Percentiles rank a stretch among this genome's conserved stretches.
Evolutionary conservation across 2,329 filamentous ascomycete genomes (phyloP).

Genomic region (Clarireedia hainanense): DNA sequence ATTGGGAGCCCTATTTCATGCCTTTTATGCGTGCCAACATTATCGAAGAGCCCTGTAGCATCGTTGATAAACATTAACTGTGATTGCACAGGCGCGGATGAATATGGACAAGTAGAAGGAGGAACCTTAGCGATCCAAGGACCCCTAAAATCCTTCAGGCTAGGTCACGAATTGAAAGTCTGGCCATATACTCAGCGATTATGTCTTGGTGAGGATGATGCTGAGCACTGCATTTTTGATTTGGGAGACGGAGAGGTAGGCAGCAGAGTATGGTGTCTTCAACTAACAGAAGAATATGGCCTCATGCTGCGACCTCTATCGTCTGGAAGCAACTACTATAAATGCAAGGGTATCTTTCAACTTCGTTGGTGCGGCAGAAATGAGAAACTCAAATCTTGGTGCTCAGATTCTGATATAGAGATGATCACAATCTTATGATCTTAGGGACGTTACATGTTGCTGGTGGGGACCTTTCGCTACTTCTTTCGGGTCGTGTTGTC

Average conservation of each 20-base stretch:
- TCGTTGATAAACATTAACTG: too few relatives aligned
- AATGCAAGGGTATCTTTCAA: neutral
- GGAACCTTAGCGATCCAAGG: too few relatives aligned
- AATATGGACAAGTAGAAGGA: too few relatives aligned
- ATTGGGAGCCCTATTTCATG: too few relatives aligned
- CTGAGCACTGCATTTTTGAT: neutral
- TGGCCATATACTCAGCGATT: neutral
- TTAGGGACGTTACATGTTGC: too few relatives aligned
- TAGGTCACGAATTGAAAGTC: neutral
- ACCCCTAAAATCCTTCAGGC: too few relatives aligned
- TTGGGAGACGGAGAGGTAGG: neutral
- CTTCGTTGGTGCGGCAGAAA: neutral
- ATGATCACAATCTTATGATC: neutral
- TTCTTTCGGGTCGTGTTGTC: too few relatives aligned
- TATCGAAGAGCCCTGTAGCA: too few relatives aligned
- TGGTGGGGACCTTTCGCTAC: too few relatives aligned
- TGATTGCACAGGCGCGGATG: too few relatives aligned
- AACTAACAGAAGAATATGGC: neutral
- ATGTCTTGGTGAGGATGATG: neutral
- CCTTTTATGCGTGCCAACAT: too few relatives aligned
- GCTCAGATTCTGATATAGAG: neutral
- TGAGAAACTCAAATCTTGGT: neutral
- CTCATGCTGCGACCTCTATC: neutral
- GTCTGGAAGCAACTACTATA: neutral
- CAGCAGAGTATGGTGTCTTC: neutral